These are phyloP conservation scores for Aspergillus terreus DNA, from an alignment of 2,329 filamentous ascomycete species.

Conservation along the genomic window DNA sequence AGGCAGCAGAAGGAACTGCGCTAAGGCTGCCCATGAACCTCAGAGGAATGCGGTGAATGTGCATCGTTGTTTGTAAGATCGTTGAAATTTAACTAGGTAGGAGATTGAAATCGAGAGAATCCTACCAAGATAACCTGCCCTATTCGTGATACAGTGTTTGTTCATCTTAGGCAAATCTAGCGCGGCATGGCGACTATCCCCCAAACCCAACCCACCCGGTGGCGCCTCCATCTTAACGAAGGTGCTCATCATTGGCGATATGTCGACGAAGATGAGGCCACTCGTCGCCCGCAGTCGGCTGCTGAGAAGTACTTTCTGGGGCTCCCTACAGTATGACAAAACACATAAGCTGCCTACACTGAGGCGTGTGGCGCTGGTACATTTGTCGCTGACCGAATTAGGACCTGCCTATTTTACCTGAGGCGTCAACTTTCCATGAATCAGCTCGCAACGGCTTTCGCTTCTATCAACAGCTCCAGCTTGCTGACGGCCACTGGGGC, in stretches of 20 bases:
- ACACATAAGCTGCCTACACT: no score
- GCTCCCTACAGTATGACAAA: neutral
- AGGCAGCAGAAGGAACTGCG: no score
- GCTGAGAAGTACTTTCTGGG: neutral
- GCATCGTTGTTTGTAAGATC: no score
- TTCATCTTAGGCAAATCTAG: no score
- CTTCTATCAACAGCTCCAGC: constrained; percentile 3
- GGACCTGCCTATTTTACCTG: neutral
- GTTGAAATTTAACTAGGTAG: no score
- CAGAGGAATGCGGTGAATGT: no score
- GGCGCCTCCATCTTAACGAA: neutral
- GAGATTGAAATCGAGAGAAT: no score
- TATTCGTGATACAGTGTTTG: no score
- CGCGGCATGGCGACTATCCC: neutral
- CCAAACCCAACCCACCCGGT: neutral
- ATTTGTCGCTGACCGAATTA: neutral
- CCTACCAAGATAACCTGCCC: no score
- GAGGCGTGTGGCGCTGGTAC: neutral
- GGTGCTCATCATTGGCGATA: neutral
- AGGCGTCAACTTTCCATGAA: neutral
- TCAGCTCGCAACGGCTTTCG: neutral
- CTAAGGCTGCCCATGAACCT: no score
- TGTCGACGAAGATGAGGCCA: neutral
- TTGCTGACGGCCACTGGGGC: constrained; percentile 1
- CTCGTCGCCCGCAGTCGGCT: neutral